phyloP scores from a whole-genome alignment of 345 rosid species.

The Eucalyptus microcorys region DNA sequence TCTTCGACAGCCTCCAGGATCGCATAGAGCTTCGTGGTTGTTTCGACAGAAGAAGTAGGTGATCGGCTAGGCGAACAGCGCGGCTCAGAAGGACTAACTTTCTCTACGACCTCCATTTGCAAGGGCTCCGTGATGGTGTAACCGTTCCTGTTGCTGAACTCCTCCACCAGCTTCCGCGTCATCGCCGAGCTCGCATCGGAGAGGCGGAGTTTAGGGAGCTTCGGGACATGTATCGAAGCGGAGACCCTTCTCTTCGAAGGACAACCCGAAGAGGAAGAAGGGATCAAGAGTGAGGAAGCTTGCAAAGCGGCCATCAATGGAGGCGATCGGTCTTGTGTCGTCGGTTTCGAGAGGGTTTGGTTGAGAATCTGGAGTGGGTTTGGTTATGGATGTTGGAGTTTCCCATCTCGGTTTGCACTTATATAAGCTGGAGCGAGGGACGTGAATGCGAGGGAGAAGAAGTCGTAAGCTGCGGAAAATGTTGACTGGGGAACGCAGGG shows the following conservation, averaged over 20 bases:
- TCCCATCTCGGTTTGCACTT: not conserved
- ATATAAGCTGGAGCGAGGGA: not conserved
- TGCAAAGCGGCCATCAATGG: not conserved
- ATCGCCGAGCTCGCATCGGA: not conserved
- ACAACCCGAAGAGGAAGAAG: not conserved
- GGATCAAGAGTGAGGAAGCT: not conserved
- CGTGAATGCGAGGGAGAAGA: not conserved
- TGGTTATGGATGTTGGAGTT: not conserved
- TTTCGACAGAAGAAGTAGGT: not conserved
- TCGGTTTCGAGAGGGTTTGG: not conserved
- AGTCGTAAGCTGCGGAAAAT: not conserved
- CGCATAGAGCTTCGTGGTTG: conserved; percentile 8
- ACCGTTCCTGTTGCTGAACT: not conserved
- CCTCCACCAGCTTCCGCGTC: not conserved
- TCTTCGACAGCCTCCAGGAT: conserved; percentile 50
- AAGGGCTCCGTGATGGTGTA: not conserved
- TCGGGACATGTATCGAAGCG: not conserved
- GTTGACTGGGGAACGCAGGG: not conserved
- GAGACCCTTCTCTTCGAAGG: not conserved
- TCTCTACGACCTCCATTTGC: not conserved
- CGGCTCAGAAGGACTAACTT: not conserved
- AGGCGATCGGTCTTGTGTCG: not conserved
- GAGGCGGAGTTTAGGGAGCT: not conserved
- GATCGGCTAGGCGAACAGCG: not conserved
- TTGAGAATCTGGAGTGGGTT: not conserved